phyloP scores from a whole-genome alignment of 2,329 filamentous ascomycete genomes.

The Fusarium illudens region DNA sequence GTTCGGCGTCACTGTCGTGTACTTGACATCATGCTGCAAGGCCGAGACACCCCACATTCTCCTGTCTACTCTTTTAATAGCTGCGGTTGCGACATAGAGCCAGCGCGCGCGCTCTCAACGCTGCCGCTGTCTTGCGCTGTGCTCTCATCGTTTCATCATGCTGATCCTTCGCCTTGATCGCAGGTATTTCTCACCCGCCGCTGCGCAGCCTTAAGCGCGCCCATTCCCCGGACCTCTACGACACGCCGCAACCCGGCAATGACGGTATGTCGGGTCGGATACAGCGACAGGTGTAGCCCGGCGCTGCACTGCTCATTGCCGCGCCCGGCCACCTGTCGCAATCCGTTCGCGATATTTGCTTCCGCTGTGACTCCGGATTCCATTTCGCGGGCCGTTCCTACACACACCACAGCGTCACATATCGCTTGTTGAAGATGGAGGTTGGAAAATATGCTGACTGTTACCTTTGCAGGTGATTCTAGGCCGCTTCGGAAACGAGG shows the following conservation, averaged over 20 bases:
- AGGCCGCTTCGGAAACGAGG: slow-evolving; percentile 64
- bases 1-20: slow-evolving; percentile 9
- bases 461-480: slow-evolving; percentile 54
- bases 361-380: slow-evolving; percentile 40
- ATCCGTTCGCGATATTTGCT: slow-evolving; percentile 21
- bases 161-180: slow-evolving; percentile 37
- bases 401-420: slow-evolving; percentile 16
- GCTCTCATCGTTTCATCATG: slow-evolving; percentile 23
- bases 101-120: slow-evolving; percentile 12
- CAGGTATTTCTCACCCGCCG: slow-evolving; percentile 62
- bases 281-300: slow-evolving; percentile 42
- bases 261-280: slow-evolving; percentile 71
- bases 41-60: slow-evolving; percentile 24
- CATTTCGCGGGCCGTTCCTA: slow-evolving; percentile 45
- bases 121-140: background rate
- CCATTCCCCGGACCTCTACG: slow-evolving; percentile 75
- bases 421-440: background rate
- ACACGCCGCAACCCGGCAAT: slow-evolving; percentile 64
- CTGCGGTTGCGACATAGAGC: slow-evolving; percentile 5
- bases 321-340: slow-evolving; percentile 30
- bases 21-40: slow-evolving; percentile 24
- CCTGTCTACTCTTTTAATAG: slow-evolving; percentile 1
- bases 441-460: slow-evolving; percentile 33
- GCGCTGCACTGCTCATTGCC: slow-evolving; percentile 47
- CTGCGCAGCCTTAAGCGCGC: slow-evolving; percentile 80